Evolutionary conservation across 163 green algal species (phyloP).

Genomic region (Chloromonas sp.): DNA sequence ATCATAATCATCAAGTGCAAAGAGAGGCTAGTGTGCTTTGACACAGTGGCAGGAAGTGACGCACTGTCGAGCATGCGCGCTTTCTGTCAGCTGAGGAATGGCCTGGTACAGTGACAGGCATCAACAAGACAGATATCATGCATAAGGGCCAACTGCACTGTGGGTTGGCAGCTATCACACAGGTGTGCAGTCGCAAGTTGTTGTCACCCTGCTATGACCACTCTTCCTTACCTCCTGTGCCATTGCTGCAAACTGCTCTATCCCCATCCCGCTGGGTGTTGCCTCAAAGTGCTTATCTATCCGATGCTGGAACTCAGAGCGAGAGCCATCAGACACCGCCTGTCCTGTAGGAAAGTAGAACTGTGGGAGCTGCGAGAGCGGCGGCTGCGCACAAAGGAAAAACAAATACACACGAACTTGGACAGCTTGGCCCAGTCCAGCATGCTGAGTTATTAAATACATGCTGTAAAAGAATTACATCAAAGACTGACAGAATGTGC

Average conservation of each 20-base stretch:
- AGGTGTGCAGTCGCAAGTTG: too few species aligned
- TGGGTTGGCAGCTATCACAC: too few species aligned
- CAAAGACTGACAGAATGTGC: too few species aligned
- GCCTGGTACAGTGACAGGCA: neutral
- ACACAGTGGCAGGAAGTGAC: neutral
- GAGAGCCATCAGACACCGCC: neutral
- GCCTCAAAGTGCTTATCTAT: slow-evolving; percentile 55
- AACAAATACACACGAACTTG: neutral
- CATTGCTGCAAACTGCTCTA: slow-evolving; percentile 57
- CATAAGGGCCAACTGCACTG: too few species aligned
- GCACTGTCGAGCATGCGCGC: too few species aligned
- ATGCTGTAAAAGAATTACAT: too few species aligned
- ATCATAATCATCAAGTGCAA: neutral
- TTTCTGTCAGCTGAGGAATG: too few species aligned
- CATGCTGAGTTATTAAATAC: too few species aligned
- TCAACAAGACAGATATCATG: neutral
- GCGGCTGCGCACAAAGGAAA: slow-evolving; percentile 20
- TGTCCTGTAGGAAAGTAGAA: slow-evolving; percentile 80
- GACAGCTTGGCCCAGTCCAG: neutral
- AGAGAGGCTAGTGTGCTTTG: neutral
- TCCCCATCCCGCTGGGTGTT: slow-evolving; percentile 49
- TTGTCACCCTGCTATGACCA: too few species aligned
- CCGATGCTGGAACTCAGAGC: slow-evolving; percentile 17
- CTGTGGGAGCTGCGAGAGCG: slow-evolving; percentile 48
- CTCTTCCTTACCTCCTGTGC: slow-evolving; percentile 42